A percentile compares a stretch with the other conserved stretches of the same genome.
These are phyloP conservation scores for Suillus cothurnatus DNA, from an alignment of 768 basidiomycete species.

Conservation along the genomic window DNA sequence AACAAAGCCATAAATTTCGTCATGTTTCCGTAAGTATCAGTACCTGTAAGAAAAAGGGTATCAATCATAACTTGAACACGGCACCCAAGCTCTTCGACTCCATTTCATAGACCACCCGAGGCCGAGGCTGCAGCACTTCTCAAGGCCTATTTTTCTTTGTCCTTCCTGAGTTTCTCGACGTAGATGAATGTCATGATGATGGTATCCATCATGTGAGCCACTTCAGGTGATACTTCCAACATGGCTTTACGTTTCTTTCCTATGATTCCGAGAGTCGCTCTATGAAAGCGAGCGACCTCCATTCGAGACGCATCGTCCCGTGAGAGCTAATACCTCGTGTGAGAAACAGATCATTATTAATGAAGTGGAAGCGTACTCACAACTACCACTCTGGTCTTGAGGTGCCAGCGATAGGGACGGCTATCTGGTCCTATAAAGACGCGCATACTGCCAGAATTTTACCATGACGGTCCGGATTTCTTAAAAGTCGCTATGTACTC, in stretches of 20 bases:
- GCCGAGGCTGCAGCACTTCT: too few relatives aligned
- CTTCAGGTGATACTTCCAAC: conserved; percentile 14
- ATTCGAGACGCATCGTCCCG: conserved; percentile 16
- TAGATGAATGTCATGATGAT: conserved; percentile 19
- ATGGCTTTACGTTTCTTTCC: conserved; percentile 9
- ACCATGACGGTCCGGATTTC: neutral
- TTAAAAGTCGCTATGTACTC: conserved; percentile 3
- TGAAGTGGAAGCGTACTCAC: neutral
- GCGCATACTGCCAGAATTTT: conserved; percentile 2
- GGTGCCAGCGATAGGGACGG: conserved; percentile 7
- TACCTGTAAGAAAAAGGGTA: too few relatives aligned
- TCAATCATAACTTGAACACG: too few relatives aligned
- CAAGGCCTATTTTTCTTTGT: conserved; percentile 3
- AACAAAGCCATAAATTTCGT: too few relatives aligned
- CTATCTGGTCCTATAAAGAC: conserved; percentile 8
- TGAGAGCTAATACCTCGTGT: conserved; percentile 5
- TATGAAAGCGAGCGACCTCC: conserved; percentile 26
- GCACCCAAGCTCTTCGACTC: too few relatives aligned
- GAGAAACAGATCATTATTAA: neutral
- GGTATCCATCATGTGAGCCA: conserved; percentile 14
- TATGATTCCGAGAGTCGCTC: conserved; percentile 11
- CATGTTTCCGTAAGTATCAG: too few relatives aligned
- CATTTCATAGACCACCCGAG: too few relatives aligned
- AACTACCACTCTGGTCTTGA: neutral
- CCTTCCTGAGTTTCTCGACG: conserved; percentile 15